Evolutionary conservation across 1,139 yeast genomes (phyloP), one percentile per base, ranked within the genome.

Genomic region (Diutina rugosa): DNA sequence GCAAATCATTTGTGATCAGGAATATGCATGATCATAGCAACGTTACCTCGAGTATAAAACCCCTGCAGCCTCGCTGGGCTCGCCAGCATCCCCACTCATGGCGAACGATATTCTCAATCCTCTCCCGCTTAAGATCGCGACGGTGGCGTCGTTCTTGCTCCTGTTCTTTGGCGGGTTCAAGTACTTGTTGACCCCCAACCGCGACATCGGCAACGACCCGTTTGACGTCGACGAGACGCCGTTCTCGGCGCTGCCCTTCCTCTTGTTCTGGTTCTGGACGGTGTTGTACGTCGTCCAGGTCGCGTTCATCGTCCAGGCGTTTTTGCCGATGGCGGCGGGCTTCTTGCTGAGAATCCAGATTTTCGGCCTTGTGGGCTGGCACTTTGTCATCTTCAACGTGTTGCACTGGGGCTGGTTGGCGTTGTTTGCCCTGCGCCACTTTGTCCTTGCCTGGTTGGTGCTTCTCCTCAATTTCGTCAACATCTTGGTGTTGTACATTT

Each of bases 371-470:
- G 76, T 84, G 53, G 85, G 85, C 45, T 76, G 80, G 70, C 88
- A 84, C 69, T 83, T 85, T 66, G 77, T 81, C 32, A 61, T 77
- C 44, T 86, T 84, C 72, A 87, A 87, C 68, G 59, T 82, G 51
- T 65, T 80, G 55, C 79, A 79, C 55, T 82, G 83, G 62, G 62
- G 78, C 55, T 87, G 95, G 95, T 68, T 79, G 2, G 66, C 77
- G 61, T 73, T 82, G 61, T 85, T 85, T 64, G 81, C 82, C 57
- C 73, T 75, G 55, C 80, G 82, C 66, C 80, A 77, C 70, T 78
- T 76, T 64, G 65, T 84, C 57, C 64, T 77, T 60, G 71, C 86
- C 57, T 90, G 84, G 69, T 58, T 85, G 18, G 66, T 85, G n/a
- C 70, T 84, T 56, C 59, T 72, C 16, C 58, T 76, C 65, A 86